Percentiles rank a stretch among this genome's conserved stretches.
phyloP scores from a whole-genome alignment of 164 flowering plant genomes.

The Stephania japonica region DNA sequence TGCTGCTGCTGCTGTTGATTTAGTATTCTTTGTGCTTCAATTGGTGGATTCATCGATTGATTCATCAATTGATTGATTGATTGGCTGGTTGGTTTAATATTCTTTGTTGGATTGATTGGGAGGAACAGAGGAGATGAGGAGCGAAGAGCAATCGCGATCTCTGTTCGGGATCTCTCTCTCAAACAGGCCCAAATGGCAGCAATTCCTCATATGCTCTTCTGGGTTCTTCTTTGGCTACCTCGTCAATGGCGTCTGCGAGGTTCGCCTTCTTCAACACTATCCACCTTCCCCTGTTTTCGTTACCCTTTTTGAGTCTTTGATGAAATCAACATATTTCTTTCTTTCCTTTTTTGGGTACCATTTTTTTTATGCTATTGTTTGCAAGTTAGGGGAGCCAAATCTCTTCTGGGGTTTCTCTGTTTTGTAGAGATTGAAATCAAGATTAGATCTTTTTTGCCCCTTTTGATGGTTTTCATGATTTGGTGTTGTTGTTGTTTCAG shows the following conservation, averaged over 20 bases:
- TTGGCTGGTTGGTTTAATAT: background rate
- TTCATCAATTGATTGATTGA: background rate
- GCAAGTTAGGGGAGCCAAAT: background rate
- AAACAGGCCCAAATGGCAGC: conserved; percentile 67
- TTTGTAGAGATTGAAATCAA: background rate
- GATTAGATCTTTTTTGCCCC: background rate
- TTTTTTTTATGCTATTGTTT: background rate
- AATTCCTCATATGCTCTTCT: conserved; percentile 75
- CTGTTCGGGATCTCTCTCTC: conserved; percentile 73
- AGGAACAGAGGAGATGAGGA: conserved; percentile 36
- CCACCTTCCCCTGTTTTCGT: background rate
- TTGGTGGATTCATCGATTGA: background rate
- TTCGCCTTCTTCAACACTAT: conserved; percentile 8
- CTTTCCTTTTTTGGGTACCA: background rate
- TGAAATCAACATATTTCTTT: background rate
- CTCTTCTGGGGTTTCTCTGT: background rate
- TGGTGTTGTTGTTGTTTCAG: conserved; percentile 29
- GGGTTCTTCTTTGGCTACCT: conserved; percentile 98
- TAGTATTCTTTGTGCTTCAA: no score
- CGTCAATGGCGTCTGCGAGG: conserved; percentile 96
- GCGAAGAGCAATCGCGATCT: conserved; percentile 60
- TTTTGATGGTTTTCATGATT: background rate
- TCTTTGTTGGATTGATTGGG: background rate
- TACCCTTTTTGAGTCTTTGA: background rate
- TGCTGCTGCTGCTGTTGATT: no score